phyloP scores from a whole-genome alignment of 345 rosid genomes.

The Brassica napus region Da-Ae NC_063443.1:2806501-2807000 shows the following conservation, averaged over 20 bases:
- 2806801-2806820: background rate
- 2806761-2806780: background rate
- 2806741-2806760: too few relatives aligned
- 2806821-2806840: background rate
- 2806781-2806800: background rate
- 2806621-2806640: too few relatives aligned
- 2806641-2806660: background rate
- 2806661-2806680: background rate
- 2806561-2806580: background rate
- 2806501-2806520: too few relatives aligned
- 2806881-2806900: too few relatives aligned
- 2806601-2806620: too few relatives aligned
- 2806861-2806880: background rate
- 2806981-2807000: slow-evolving; percentile 27
- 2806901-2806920: too few relatives aligned
- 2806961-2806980: too few relatives aligned
- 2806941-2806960: too few relatives aligned
- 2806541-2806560: background rate
- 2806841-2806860: background rate
- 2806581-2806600: background rate
- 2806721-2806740: background rate
- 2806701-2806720: too few relatives aligned
- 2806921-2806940: too few relatives aligned
- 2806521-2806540: background rate
- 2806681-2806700: too few relatives aligned